Conservation (phyloP, 1,284 basidiomycete species). For the Rhodotorula sp. region DNA sequence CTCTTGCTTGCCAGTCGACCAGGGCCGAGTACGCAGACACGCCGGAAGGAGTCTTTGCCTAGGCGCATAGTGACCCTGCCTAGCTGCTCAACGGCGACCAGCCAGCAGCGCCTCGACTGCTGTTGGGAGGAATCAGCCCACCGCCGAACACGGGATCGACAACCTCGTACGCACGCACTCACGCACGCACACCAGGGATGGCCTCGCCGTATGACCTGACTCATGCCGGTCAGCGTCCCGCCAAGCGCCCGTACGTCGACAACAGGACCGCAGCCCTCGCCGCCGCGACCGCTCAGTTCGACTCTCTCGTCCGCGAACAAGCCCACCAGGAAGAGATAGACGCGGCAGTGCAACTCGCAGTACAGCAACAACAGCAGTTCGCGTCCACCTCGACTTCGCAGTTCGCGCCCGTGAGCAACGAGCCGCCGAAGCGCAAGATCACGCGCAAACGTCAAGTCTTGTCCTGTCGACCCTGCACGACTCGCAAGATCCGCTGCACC, state of each 20-base stretch:
- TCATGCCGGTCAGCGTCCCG: not conserved
- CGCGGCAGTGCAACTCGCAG: too few species aligned
- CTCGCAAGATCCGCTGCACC: constrained; percentile 26
- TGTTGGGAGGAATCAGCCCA: too few species aligned
- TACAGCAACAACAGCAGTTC: not conserved
- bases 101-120: too few species aligned
- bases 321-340: not conserved
- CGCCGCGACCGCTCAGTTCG: not conserved
- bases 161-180: too few species aligned
- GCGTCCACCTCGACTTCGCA: not conserved
- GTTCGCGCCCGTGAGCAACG: not conserved
- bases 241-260: not conserved
- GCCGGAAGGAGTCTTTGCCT: too few species aligned
- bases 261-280: not conserved
- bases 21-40: too few species aligned
- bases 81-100: too few species aligned
- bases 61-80: too few species aligned
- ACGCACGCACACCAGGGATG: too few species aligned
- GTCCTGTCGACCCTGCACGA: constrained; percentile 6
- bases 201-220: too few species aligned
- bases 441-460: constrained; percentile 5
- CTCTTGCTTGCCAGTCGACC: too few species aligned
- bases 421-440: constrained; percentile 1
- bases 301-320: not conserved
- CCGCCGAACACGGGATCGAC: too few species aligned